Evolutionary conservation across 78 protist species (phyloP).

Genomic region (Parvularia atlantis): DNA sequence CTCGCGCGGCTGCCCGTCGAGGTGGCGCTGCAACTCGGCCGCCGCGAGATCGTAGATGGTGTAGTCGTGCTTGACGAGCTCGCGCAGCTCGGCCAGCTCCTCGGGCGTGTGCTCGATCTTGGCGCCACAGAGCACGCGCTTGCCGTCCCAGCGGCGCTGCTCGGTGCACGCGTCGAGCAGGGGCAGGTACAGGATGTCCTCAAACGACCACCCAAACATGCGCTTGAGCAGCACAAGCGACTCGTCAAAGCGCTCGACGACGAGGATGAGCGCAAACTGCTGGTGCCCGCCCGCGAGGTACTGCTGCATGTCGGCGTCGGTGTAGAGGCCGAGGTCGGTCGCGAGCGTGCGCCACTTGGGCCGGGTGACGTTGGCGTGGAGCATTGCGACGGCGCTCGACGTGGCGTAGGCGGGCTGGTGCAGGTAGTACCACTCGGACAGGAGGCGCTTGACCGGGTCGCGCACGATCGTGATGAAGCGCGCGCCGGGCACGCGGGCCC

Average conservation of each 20-base stretch:
- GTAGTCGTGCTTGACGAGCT: no score
- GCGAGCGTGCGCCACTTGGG: not conserved
- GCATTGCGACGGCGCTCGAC: not conserved
- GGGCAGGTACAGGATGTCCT: not conserved
- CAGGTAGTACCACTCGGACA: not conserved
- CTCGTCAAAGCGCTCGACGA: not conserved
- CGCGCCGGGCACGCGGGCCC: not conserved
- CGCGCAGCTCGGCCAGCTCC: no score
- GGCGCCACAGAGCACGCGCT: no score
- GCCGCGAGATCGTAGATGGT: no score
- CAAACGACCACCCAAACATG: not conserved
- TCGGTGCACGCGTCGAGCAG: no score
- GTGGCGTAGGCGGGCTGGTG: not conserved
- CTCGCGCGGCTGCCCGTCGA: no score
- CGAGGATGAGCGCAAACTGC: not conserved
- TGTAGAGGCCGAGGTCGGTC: not conserved
- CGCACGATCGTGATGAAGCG: not conserved
- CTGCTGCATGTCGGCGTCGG: not conserved
- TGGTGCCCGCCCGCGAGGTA: not conserved
- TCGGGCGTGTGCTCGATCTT: no score
- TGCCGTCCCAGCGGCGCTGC: no score
- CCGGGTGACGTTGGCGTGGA: not conserved
- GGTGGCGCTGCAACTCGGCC: no score
- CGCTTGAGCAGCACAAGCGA: not conserved
- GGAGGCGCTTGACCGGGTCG: not conserved